phyloP scores from a whole-genome alignment of 2,329 filamentous ascomycete species.

The Colletotrichum costaricense region DNA sequence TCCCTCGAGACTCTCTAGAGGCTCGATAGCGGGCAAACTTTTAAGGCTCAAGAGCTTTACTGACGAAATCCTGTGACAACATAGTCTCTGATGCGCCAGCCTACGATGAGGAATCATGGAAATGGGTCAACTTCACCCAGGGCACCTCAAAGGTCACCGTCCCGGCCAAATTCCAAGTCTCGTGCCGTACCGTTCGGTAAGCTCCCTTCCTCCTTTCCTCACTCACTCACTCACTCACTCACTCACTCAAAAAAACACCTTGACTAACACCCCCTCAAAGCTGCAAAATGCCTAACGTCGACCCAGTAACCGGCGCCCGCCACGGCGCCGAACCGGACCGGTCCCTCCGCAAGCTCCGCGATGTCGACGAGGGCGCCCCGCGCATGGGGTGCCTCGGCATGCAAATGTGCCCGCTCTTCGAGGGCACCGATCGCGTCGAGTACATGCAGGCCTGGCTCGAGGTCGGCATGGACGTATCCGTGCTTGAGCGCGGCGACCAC shows the following conservation, averaged over 20 bases:
- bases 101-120: constrained; percentile 80
- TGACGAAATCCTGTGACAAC: not conserved
- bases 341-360: constrained; percentile 67
- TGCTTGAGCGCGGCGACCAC: constrained; percentile 60
- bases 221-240: no score
- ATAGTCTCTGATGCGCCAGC: constrained; percentile 70
- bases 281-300: constrained; percentile 78
- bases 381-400: constrained; percentile 71
- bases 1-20: no score
- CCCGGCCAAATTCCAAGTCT: constrained; percentile 61
- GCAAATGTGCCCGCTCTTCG: constrained; percentile 70
- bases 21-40: no score
- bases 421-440: constrained; percentile 39
- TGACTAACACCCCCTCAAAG: constrained; percentile 41
- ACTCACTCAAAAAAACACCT: no score
- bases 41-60: not conserved
- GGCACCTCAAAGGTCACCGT: constrained; percentile 59
- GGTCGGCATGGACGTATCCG: constrained; percentile 66
- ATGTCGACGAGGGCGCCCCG: constrained; percentile 70
- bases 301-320: constrained; percentile 68
- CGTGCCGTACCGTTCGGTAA: constrained; percentile 73
- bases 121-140: constrained; percentile 64
- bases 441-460: constrained; percentile 58
- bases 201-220: constrained; percentile 29
- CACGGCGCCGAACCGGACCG: constrained; percentile 67